These are phyloP conservation scores for Annulohypoxylon nitens DNA, from an alignment of 495 filamentous ascomycete genomes.

Conservation along the genomic window DNA sequence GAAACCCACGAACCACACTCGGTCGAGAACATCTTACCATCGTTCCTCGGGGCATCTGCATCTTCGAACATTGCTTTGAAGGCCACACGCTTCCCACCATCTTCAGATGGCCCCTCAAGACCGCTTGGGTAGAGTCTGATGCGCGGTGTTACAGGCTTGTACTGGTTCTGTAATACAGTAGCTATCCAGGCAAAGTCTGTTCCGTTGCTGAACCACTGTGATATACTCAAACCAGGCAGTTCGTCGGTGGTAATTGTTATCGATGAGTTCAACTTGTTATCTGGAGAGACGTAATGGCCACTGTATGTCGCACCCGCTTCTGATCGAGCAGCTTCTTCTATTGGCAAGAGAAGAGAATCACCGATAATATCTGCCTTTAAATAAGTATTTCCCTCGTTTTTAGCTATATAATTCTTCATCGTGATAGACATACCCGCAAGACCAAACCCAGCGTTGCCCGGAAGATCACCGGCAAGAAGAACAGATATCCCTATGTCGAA, in stretches of 20 bases:
- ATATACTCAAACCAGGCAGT: conserved; percentile 61
- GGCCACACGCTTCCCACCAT: conserved; percentile 52
- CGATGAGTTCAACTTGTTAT: conserved; percentile 55
- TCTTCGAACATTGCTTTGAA: conserved; percentile 64
- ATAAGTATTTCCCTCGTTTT: conserved; percentile 15
- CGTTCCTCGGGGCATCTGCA: conserved; percentile 43
- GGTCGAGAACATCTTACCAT: conserved; percentile 51
- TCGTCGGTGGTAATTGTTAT: conserved; percentile 58
- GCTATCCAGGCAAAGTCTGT: conserved; percentile 58
- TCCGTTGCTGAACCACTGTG: conserved; percentile 65
- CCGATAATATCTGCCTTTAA: conserved; percentile 48
- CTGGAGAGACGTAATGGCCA: conserved; percentile 56
- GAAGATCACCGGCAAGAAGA: conserved; percentile 61
- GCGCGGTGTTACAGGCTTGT: conserved; percentile 47
- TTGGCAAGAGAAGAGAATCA: conserved; percentile 53
- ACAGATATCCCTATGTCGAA: conserved; percentile 67
- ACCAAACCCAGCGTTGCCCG: conserved; percentile 51
- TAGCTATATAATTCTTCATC: background rate
- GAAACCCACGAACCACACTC: conserved; percentile 50
- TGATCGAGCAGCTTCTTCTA: conserved; percentile 54
- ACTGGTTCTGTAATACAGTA: conserved; percentile 49
- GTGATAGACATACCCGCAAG: conserved; percentile 48
- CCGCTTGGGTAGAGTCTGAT: conserved; percentile 62
- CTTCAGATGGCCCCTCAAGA: conserved; percentile 44
- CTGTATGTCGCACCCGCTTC: conserved; percentile 55